phyloP scores from a whole-genome alignment of 768 basidiomycete species.

The Chlorophyllum brunneum region DNA sequence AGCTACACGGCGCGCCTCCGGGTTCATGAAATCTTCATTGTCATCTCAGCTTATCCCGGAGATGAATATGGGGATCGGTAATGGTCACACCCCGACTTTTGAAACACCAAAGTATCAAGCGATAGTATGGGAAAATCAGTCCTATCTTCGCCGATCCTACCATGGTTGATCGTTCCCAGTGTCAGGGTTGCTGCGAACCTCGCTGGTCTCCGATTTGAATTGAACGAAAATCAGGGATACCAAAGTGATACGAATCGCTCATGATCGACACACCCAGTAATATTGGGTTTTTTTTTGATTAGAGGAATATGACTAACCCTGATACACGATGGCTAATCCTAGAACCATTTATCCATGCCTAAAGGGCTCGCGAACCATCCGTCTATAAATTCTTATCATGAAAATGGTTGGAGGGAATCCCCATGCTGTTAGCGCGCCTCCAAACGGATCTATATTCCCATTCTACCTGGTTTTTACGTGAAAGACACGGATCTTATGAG shows the following conservation, averaged over 20 bases:
- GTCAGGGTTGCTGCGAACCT: conserved; percentile 4
- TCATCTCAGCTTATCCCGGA: no score
- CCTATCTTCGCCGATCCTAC: neutral
- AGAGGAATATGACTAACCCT: neutral
- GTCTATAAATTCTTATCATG: conserved; percentile 1
- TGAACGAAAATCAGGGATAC: conserved; percentile 12
- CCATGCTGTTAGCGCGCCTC: no score
- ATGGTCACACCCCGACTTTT: neutral
- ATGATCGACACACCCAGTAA: conserved; percentile 9
- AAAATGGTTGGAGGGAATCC: no score
- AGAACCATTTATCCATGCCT: neutral
- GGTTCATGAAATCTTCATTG: no score
- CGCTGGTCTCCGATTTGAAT: neutral
- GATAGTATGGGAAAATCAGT: neutral
- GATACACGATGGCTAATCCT: conserved; percentile 4
- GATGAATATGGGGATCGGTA: neutral
- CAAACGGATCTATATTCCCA: no score
- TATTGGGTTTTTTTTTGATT: neutral
- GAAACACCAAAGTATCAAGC: neutral
- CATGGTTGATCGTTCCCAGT: neutral
- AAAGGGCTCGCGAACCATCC: neutral
- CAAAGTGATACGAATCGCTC: neutral
- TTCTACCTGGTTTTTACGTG: no score
- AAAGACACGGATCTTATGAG: no score
- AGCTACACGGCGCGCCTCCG: no score